Conservation (phyloP, 2,329 filamentous ascomycete genomes). For the Sclerotinia borealis region DNA sequence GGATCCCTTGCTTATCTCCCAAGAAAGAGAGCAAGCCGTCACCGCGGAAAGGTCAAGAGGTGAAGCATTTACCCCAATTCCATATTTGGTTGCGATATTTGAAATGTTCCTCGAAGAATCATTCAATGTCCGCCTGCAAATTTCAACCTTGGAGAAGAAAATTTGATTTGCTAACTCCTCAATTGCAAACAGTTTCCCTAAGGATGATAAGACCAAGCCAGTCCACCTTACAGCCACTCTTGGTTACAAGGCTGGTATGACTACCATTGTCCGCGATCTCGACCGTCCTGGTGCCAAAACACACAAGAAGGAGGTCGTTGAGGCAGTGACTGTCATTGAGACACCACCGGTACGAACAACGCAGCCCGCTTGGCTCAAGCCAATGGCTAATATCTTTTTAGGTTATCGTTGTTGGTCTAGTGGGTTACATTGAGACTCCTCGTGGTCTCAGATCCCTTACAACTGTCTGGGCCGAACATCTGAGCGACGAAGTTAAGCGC, state of each 20-base stretch:
- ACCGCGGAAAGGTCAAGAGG: slow-evolving; percentile 98
- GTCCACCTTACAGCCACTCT: slow-evolving; percentile 97
- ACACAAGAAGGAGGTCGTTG: slow-evolving; percentile 97
- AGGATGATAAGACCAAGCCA: slow-evolving; percentile 99
- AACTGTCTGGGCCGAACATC: slow-evolving; percentile 98
- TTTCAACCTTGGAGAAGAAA: not conserved
- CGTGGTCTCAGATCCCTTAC: slow-evolving; percentile 98
- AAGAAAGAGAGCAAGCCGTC: slow-evolving; percentile 86
- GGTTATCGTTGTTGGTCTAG: slow-evolving; percentile 99
- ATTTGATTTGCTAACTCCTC: slow-evolving; percentile 5
- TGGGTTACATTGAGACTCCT: slow-evolving; percentile 99
- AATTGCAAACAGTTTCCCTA: slow-evolving; percentile 66
- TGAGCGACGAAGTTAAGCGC: slow-evolving; percentile 97
- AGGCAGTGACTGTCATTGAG: slow-evolving; percentile 82
- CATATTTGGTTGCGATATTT: slow-evolving; percentile 16
- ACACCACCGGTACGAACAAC: slow-evolving; percentile 92
- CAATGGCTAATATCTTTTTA: slow-evolving; percentile 67
- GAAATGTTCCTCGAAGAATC: not conserved
- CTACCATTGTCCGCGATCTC: slow-evolving; percentile 91
- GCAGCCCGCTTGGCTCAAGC: slow-evolving; percentile 71
- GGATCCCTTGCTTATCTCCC: slow-evolving; percentile 85
- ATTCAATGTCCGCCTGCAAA: not conserved
- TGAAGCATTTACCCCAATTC: slow-evolving; percentile 45
- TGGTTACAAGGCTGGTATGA: slow-evolving; percentile 99
- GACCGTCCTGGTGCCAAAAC: slow-evolving; percentile 98